Percentiles rank a stretch among this genome's conserved stretches.
Conservation (phyloP, 169 alveolate species). For the Perkinsus olseni region DNA sequence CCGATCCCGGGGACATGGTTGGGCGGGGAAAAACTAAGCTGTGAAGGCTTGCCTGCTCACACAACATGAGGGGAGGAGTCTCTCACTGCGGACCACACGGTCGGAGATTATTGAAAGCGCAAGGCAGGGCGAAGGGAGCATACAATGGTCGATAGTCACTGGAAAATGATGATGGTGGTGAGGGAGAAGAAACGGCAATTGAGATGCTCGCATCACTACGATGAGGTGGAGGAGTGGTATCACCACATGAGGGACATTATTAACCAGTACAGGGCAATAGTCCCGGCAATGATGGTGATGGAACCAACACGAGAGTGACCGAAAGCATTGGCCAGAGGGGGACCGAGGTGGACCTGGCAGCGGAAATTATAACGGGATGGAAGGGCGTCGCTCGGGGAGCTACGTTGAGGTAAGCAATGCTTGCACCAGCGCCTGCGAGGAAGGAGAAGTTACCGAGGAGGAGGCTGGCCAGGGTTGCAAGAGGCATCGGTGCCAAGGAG, state of each 20-base stretch:
- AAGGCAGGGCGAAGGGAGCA: neutral
- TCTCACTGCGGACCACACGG: neutral
- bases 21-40: neutral
- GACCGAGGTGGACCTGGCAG: neutral
- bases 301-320: neutral
- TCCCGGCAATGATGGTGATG: neutral
- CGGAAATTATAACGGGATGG: neutral
- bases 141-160: too few species aligned
- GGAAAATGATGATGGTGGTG: too few species aligned
- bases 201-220: too few species aligned
- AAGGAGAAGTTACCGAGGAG: neutral
- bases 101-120: neutral
- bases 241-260: neutral
- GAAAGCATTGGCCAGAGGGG: neutral
- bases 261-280: neutral
- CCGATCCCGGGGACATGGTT: neutral
- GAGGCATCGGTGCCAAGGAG: neutral
- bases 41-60: neutral
- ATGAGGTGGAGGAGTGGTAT: neutral
- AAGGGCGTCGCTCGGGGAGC: neutral
- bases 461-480: neutral
- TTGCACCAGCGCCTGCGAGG: neutral
- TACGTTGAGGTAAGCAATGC: neutral
- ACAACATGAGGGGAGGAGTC: neutral
- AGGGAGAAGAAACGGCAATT: too few species aligned